Evolutionary conservation across 306 rosid genomes (phyloP), one percentile per base, ranked within the genome.

Genomic region (Vachellia collinsii): DNA sequence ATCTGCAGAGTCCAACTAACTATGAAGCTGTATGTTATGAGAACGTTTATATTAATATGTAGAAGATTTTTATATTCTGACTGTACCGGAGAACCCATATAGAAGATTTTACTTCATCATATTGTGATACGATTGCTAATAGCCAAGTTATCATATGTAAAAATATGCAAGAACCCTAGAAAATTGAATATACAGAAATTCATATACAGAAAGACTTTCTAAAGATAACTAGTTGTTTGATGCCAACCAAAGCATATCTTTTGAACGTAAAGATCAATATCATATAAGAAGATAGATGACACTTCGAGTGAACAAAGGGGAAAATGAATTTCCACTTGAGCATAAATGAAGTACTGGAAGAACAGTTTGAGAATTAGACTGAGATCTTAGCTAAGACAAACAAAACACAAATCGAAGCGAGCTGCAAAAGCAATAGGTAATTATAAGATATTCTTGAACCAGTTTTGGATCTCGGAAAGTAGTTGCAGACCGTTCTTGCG

Each of bases 401-500:
- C 13, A 16, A 11, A 11, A 44, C 3, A 46, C 50, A 46, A 47
- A 47, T 8, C 20, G 29, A 63, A 63, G 34, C 34, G 34, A 29
- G 34, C 34, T 29, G 34, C 34, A 29, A 29, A 29, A 29, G 16
- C 50, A 67, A 46, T 29, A 0, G 6, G 37, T 12, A 22, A 22
- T 70, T 13, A 12, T 11, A 43, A 50, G 8, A 50, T 44, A 43
- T 43, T 39, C 11, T 50, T 43, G 7, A 70, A 44, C 19, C 29
- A 70, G 25, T 70, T 61, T 62, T 82, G 81, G 81, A 72, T 29
- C 43, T 81, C 80, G 3, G 72, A 39, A 44, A 76, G 34, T 19
- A 76, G 81, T 44, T 69, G 44, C 5, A 29, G 64, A 20, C 81
- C 85, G 36, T 69, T 69, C 58, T 68, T 76, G 12, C 23, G 38